phyloP scores from a whole-genome alignment of 2,329 filamentous ascomycete species.

The Waltergamsia citrina region DNA sequence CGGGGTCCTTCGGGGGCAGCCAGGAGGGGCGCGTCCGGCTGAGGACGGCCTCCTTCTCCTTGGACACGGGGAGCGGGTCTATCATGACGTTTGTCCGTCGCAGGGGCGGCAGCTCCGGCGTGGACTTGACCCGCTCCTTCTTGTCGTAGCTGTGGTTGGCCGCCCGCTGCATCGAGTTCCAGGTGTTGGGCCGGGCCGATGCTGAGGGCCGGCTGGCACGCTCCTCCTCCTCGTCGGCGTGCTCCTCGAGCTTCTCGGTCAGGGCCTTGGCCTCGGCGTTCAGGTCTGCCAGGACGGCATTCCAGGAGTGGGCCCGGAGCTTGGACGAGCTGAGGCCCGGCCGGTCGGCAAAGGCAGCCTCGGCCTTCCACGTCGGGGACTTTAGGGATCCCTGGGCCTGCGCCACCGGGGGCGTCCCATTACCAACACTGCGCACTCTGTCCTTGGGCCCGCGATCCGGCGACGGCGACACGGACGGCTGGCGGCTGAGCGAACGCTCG shows the following conservation, averaged over 20 bases:
- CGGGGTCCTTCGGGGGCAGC: slow-evolving; percentile 79
- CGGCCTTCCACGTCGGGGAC: slow-evolving; percentile 42
- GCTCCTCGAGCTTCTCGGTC: slow-evolving; percentile 73
- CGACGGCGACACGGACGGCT: slow-evolving; percentile 43
- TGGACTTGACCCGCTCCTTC: slow-evolving; percentile 50
- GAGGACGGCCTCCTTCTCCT: slow-evolving; percentile 77
- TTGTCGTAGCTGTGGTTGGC: slow-evolving; percentile 24
- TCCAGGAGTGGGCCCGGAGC: slow-evolving; percentile 64
- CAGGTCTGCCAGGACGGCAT: slow-evolving; percentile 56
- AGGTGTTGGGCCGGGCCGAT: slow-evolving; percentile 27
- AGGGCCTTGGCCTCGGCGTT: slow-evolving; percentile 64
- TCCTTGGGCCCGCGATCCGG: slow-evolving; percentile 42
- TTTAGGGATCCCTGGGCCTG: slow-evolving; percentile 49
- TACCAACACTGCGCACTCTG: slow-evolving; percentile 47
- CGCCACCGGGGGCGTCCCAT: slow-evolving; percentile 52
- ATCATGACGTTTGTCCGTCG: slow-evolving; percentile 73
- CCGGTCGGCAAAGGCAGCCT: slow-evolving; percentile 14
- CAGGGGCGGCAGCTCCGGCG: slow-evolving; percentile 60
- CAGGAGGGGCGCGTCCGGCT: slow-evolving; percentile 74
- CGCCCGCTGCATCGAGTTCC: slow-evolving; percentile 23
- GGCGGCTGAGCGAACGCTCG: slow-evolving; percentile 44
- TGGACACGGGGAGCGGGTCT: slow-evolving; percentile 73
- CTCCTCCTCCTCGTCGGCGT: slow-evolving; percentile 52
- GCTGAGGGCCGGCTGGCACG: slow-evolving; percentile 19
- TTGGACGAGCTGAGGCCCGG: slow-evolving; percentile 31